Conservation (phyloP, 768 basidiomycete species). For the Heimioporus sp. region DNA sequence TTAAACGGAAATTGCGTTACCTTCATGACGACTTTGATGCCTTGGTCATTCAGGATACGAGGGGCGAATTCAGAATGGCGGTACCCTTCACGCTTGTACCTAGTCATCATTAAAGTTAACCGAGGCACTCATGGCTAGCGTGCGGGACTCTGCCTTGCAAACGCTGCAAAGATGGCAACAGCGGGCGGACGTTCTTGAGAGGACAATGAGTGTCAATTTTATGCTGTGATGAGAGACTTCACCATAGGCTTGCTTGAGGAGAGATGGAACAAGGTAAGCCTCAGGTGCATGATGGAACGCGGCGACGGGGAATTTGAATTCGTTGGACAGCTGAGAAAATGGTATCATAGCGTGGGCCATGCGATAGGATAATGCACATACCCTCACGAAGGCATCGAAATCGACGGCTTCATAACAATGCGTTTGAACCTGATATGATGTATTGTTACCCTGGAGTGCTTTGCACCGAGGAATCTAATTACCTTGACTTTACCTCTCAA, state of each 20-base stretch:
- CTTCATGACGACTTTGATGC: constrained; percentile 53
- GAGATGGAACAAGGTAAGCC: constrained; percentile 75
- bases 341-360: no score
- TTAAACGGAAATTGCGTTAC: constrained; percentile 17
- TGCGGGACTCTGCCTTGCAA: constrained; percentile 30
- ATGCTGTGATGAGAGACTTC: constrained; percentile 1
- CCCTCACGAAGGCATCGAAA: constrained; percentile 64
- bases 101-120: background rate
- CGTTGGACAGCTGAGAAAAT: constrained; percentile 59
- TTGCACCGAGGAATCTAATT: background rate
- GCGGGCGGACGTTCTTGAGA: constrained; percentile 52
- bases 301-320: constrained; percentile 75
- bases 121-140: background rate
- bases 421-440: constrained; percentile 37
- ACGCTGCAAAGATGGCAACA: constrained; percentile 70
- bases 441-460: background rate
- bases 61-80: constrained; percentile 58
- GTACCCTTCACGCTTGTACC: constrained; percentile 60
- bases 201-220: background rate
- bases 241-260: constrained; percentile 71
- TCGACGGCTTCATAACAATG: constrained; percentile 67
- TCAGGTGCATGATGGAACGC: constrained; percentile 81
- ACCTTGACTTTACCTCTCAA: constrained; percentile 76
- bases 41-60: constrained; percentile 48
- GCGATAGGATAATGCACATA: constrained; percentile 28